Evolutionary conservation across 2,329 filamentous ascomycete species (phyloP).

Genomic region (Talaromyces sp.): DNA sequence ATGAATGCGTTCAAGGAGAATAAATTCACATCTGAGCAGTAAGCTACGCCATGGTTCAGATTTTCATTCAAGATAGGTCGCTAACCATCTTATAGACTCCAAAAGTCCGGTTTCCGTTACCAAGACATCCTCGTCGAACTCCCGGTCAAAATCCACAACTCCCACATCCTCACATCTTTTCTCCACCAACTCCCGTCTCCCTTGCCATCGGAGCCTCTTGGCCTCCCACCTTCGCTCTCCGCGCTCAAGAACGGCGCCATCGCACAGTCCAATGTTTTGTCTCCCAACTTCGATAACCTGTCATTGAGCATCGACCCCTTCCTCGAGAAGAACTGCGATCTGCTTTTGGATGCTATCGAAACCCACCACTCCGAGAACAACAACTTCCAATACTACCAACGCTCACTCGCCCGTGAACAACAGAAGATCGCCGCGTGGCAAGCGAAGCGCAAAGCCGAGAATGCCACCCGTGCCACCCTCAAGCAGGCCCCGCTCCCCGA

Average conservation of each 20-base stretch:
- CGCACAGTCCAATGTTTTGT: constrained; percentile 62
- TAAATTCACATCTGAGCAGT: constrained; percentile 97
- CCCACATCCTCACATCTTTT: constrained; percentile 91
- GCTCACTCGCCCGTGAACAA: constrained; percentile 89
- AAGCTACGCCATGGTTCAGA: constrained; percentile 35
- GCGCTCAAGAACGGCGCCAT: constrained; percentile 67
- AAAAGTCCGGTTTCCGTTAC: constrained; percentile 91
- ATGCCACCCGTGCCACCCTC: constrained; percentile 74
- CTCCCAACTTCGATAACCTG: constrained; percentile 84
- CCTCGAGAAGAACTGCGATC: constrained; percentile 96
- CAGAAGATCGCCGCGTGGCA: constrained; percentile 96
- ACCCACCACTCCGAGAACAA: constrained; percentile 97
- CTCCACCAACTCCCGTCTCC: constrained; percentile 82
- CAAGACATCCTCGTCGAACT: constrained; percentile 91
- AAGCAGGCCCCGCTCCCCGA: constrained; percentile 89
- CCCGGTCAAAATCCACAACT: constrained; percentile 89
- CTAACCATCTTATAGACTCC: constrained; percentile 60
- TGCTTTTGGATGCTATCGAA: constrained; percentile 94
- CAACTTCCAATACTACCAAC: constrained; percentile 98
- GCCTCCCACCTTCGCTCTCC: constrained; percentile 73
- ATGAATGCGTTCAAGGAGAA: constrained; percentile 91
- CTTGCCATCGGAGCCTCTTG: constrained; percentile 63
- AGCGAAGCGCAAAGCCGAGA: constrained; percentile 93
- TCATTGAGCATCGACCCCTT: constrained; percentile 95
- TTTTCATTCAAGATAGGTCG: background rate